A percentile compares a stretch with the other conserved stretches of the same genome.
These are phyloP conservation scores for Hypoxylon sp. DNA, from an alignment of 2,329 filamentous ascomycete species.

Conservation along the genomic window DNA sequence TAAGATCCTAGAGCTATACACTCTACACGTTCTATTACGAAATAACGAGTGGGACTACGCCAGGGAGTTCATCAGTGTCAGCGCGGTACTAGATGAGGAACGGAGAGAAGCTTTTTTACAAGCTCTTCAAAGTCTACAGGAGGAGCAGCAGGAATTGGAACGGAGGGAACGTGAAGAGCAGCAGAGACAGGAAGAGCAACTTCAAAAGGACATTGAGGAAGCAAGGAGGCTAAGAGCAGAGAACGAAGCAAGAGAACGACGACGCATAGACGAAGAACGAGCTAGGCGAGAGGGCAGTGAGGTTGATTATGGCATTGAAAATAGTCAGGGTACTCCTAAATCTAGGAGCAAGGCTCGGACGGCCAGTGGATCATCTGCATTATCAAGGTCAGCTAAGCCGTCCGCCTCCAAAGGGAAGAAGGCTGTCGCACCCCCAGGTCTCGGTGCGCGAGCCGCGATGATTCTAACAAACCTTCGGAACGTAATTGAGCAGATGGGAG, in stretches of 20 bases:
- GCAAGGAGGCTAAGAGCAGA: conserved; percentile 67
- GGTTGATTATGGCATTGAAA: conserved; percentile 77
- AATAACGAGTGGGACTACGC: conserved; percentile 98
- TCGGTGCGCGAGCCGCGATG: conserved; percentile 64
- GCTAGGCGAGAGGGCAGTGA: conserved; percentile 67
- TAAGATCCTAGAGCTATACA: conserved; percentile 95
- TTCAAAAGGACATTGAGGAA: conserved; percentile 70
- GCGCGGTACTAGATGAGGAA: conserved; percentile 91
- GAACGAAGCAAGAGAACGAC: conserved; percentile 69
- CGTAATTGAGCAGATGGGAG: conserved; percentile 65
- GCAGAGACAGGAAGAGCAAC: conserved; percentile 67
- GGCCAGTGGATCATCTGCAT: conserved; percentile 50
- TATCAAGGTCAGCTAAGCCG: conserved; percentile 52
- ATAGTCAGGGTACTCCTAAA: conserved; percentile 58
- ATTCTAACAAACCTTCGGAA: conserved; percentile 66
- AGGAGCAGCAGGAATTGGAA: conserved; percentile 83
- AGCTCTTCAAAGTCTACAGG: conserved; percentile 84
- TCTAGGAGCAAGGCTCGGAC: conserved; percentile 53
- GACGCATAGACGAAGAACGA: conserved; percentile 67
- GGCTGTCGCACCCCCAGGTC: conserved; percentile 53
- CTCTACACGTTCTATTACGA: conserved; percentile 90
- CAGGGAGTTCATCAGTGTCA: conserved; percentile 87
- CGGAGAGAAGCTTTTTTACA: conserved; percentile 89
- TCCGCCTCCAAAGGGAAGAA: conserved; percentile 52
- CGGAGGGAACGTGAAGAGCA: conserved; percentile 72